Percentiles rank a stretch among this genome's conserved stretches.
These are phyloP conservation scores for Pueraria montana DNA, from an alignment of 306 rosid species.

Conservation along the genomic window DNA sequence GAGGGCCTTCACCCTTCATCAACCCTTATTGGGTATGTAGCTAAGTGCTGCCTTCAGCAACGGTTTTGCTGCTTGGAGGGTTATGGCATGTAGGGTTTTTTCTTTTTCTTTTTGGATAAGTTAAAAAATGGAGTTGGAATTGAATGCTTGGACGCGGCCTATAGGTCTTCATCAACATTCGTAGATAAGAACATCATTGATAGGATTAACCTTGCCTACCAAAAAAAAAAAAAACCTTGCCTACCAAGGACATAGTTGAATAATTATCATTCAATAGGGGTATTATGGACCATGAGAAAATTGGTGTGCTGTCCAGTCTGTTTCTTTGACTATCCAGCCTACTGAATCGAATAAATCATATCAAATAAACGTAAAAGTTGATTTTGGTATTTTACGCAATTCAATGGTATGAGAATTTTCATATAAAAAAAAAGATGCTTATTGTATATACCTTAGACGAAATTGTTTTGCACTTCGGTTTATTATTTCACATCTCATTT, in stretches of 20 bases:
- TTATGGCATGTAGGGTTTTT: background rate
- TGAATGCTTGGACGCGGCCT: background rate
- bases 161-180: conserved; percentile 11
- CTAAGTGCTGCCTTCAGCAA: too few species aligned
- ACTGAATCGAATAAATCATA: background rate
- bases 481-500: background rate
- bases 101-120: background rate
- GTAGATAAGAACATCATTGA: background rate
- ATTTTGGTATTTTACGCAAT: conserved; percentile 18
- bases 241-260: conserved; percentile 18
- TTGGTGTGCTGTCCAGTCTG: conserved; percentile 46
- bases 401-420: background rate
- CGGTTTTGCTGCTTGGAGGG: too few species aligned
- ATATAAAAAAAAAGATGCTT: background rate
- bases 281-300: background rate
- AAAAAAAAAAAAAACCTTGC: too few species aligned
- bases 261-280: conserved; percentile 8
- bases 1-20: too few species aligned
- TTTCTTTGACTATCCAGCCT: conserved; percentile 49
- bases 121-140: conserved; percentile 4
- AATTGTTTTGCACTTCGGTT: too few species aligned
- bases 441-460: too few species aligned
- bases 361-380: conserved; percentile 4
- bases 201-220: conserved; percentile 13
- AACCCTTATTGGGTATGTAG: too few species aligned